Percentiles rank a stretch among this genome's conserved stretches.
Evolutionary conservation across 352 stramenopile species (phyloP).

Genomic region (Phytophthora palmivora): DNA sequence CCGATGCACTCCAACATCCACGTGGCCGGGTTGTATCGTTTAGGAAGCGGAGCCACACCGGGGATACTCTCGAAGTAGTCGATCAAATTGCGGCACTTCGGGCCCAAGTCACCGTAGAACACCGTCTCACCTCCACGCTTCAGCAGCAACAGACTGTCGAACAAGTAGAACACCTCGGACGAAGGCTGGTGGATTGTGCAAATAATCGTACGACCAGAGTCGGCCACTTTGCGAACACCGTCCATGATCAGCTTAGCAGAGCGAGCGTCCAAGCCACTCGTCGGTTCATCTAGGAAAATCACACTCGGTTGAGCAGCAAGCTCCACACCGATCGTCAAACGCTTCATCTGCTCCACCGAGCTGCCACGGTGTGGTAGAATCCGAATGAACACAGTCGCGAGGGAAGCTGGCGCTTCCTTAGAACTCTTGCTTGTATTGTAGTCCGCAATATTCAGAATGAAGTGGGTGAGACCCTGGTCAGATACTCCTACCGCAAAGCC

Average conservation of each 20-base stretch:
- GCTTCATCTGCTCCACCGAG: slow-evolving; percentile 22
- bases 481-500: no score
- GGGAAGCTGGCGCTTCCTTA: no score
- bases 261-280: no score
- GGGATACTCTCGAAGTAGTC: slow-evolving; percentile 47
- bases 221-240: slow-evolving; percentile 17
- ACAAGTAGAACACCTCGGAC: slow-evolving; percentile 80
- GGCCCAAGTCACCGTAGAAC: slow-evolving; percentile 27
- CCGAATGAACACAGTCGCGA: no score
- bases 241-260: slow-evolving; percentile 26
- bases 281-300: slow-evolving; percentile 22
- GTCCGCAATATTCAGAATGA: no score
- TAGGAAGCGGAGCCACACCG: slow-evolving; percentile 18
- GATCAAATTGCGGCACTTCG: slow-evolving; percentile 5
- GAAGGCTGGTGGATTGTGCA: slow-evolving; percentile 92
- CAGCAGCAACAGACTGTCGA: slow-evolving; percentile 79
- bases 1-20: slow-evolving; percentile 55
- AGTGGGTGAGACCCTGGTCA: no score
- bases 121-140: slow-evolving; percentile 34
- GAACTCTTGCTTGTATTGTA: no score
- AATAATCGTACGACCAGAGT: slow-evolving; percentile 45
- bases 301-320: slow-evolving; percentile 23
- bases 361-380: no score
- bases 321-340: slow-evolving; percentile 22
- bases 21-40: slow-evolving; percentile 47